Evolutionary conservation across 2,329 filamentous ascomycete genomes (phyloP).

Genomic region (Elsinoe necatrix): DNA sequence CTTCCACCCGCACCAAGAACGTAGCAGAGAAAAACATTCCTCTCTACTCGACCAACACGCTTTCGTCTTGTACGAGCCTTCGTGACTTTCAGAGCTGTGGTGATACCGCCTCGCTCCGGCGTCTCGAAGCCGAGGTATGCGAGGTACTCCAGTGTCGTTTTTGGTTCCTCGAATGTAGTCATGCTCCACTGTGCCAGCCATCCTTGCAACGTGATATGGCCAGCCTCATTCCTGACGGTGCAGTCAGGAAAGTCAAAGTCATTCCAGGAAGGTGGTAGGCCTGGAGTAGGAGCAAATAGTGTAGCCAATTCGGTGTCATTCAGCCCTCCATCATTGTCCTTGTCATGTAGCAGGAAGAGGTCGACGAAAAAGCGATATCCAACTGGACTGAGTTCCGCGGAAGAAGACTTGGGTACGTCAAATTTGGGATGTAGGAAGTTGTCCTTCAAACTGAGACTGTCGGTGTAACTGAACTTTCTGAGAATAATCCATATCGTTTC

Average conservation of each 20-base stretch:
- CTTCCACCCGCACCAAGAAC: constrained; percentile 76
- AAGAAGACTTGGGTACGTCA: constrained; percentile 85
- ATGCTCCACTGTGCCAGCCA: constrained; percentile 99
- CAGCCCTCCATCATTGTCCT: constrained; percentile 92
- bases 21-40: constrained; percentile 91
- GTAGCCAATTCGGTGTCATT: constrained; percentile 78
- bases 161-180: constrained; percentile 95
- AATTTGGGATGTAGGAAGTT: constrained; percentile 88
- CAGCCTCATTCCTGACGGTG: constrained; percentile 89
- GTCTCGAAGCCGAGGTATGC: constrained; percentile 94
- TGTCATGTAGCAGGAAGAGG: constrained; percentile 87
- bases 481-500: constrained; percentile 98
- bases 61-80: constrained; percentile 80
- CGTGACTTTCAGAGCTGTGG: constrained; percentile 84
- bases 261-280: constrained; percentile 75
- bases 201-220: constrained; percentile 89
- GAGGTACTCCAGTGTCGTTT: constrained; percentile 89
- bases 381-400: constrained; percentile 84
- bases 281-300: constrained; percentile 87
- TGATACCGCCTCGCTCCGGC: constrained; percentile 60
- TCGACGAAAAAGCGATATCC: constrained; percentile 98
- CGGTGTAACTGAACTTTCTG: constrained; percentile 90
- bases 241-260: constrained; percentile 87
- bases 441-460: constrained; percentile 85
- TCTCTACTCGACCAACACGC: constrained; percentile 75